These are phyloP conservation scores for Fraxinus dipetala DNA, from an alignment of 305 asterid species.

Conservation along the genomic window DNA sequence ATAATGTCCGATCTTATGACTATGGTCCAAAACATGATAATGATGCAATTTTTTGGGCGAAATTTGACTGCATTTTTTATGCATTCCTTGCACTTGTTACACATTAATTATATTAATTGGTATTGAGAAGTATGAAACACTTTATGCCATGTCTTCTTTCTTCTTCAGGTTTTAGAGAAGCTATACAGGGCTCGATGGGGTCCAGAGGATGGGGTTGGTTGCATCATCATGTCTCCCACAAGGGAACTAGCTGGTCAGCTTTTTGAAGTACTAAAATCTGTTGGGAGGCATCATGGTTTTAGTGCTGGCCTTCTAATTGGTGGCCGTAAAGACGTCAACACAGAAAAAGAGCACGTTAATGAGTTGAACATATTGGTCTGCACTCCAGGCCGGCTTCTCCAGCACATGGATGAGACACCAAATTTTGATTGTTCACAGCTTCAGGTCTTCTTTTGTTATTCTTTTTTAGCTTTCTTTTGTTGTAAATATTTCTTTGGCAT, in stretches of 20 bases:
- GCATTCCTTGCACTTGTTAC: background rate
- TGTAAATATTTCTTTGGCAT: background rate
- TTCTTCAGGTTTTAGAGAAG: conserved; percentile 72
- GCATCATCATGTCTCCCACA: conserved; percentile 91
- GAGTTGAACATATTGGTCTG: conserved; percentile 83
- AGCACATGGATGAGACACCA: conserved; percentile 98
- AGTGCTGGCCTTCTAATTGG: conserved; percentile 98
- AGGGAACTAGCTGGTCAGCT: conserved; percentile 89
- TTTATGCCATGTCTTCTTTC: conserved; percentile 5
- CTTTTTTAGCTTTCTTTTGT: background rate
- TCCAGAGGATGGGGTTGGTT: conserved; percentile 93
- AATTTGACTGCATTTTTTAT: background rate
- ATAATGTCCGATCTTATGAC: background rate
- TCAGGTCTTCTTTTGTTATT: conserved; percentile 56
- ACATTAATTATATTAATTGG: background rate
- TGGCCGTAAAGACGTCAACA: conserved; percentile 81
- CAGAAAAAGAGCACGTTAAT: conserved; percentile 82
- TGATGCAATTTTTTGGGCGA: background rate
- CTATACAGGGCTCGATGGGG: conserved; percentile 83
- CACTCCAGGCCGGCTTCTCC: conserved; percentile 97
- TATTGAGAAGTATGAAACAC: background rate
- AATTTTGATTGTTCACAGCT: conserved; percentile 92
- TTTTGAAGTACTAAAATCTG: conserved; percentile 71
- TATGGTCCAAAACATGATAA: background rate
- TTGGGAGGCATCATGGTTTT: conserved; percentile 83